A percentile compares a stretch with the other conserved stretches of the same genome.
Evolutionary conservation across 768 basidiomycete species (phyloP).

Genomic region (Lanmaoa rubissima): DNA sequence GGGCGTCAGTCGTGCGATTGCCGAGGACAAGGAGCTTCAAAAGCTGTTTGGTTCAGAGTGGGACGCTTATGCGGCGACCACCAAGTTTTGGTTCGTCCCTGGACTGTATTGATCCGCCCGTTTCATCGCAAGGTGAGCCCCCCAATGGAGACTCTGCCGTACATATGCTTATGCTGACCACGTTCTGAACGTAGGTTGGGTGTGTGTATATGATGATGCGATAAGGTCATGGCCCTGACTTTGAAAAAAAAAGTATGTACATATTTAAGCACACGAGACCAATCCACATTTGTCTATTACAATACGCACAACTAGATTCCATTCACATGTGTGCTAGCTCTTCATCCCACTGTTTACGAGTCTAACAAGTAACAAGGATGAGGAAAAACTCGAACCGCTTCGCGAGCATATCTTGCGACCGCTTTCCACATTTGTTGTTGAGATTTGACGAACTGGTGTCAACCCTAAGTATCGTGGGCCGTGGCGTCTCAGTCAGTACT

Average conservation of each 20-base stretch:
- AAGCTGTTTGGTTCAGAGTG: conserved; percentile 46
- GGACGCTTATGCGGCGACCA: conserved; percentile 45
- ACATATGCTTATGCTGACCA: neutral
- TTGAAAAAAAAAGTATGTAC: neutral
- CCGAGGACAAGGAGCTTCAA: conserved; percentile 51
- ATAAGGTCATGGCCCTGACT: too few species aligned
- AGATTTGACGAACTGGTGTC: too few species aligned
- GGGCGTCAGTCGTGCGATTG: conserved; percentile 45
- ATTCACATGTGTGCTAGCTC: neutral
- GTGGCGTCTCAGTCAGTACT: too few species aligned
- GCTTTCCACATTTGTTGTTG: too few species aligned
- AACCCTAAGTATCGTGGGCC: too few species aligned
- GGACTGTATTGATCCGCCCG: conserved; percentile 36
- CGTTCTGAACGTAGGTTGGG: neutral
- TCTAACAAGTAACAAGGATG: neutral
- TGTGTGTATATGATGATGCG: neutral
- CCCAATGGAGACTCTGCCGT: too few species aligned
- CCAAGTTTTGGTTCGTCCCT: conserved; percentile 50
- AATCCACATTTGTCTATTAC: neutral
- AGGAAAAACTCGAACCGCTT: too few species aligned
- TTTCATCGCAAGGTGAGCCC: neutral
- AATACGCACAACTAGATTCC: neutral
- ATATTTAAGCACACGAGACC: neutral
- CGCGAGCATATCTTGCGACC: too few species aligned
- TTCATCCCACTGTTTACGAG: neutral